Base-by-base conservation (phyloP, 2,329 filamentous ascomycete genomes). In the Rachicladosporium sp. region DNA sequence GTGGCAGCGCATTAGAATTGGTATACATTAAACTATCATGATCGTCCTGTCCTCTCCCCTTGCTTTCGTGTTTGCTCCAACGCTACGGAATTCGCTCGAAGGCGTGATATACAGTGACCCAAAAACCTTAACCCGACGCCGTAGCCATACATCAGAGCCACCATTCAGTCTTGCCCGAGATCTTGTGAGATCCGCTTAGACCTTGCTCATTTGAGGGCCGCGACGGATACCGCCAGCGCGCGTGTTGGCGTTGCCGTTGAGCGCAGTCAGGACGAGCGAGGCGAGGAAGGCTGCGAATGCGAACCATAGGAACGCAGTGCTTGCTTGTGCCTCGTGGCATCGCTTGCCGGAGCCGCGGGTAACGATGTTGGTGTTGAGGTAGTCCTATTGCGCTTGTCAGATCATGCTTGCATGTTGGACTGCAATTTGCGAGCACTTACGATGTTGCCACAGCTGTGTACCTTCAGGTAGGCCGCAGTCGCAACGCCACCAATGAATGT, bases 261-360 rank as follows among this genome's bases (percentile, higher is more conserved):
- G 58, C 40, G 70, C 63, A 46, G 82, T 69, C 54, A 74, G 64
- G 33, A 77, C 57, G 32, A 70, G 69, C 3, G 66, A 62, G 11
- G 56, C 76, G 21, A 67, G 63, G 53, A 80, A 82, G 19, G 71
- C 67, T 31, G 65, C 70, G 58, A 80, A 84, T 36, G 84, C 71
- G 64, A 88, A 87, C 80, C 80, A 89, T 63, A 85, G 70, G 65
- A 89, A 89, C 30, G 75, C 80, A 29, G 74, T 76, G 46, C 74
- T 73, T 31, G 82, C 82, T 65, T 88, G 82, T 10, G 84, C 73
- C 63, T 85, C 76, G 46, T 74, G 77, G 64, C 83, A 88, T 48
- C 80, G 73, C 65, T 79, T 76, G 70, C 66, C 59, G 34, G 76
- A 78, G 43, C 55, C 58, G 47, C 63, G 64, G 40, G 60, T 66